These are phyloP conservation scores for Nigrograna mackinnonii DNA, from an alignment of 2,329 filamentous ascomycete species.

Conservation along the genomic window DNA sequence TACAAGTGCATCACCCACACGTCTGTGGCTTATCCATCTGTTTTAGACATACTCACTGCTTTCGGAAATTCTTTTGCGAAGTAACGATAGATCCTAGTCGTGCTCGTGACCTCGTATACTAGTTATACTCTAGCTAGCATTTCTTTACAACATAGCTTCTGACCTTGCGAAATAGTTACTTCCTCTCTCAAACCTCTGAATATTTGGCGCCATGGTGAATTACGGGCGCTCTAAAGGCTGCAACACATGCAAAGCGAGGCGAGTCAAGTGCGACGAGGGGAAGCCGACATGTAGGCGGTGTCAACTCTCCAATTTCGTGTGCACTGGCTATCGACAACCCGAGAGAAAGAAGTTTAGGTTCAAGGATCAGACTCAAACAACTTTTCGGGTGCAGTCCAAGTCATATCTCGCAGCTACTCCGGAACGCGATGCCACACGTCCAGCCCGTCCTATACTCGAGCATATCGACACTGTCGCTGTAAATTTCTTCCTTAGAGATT, in stretches of 20 bases:
- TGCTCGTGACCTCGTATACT: background rate
- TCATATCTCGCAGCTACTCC: background rate
- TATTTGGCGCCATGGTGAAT: background rate
- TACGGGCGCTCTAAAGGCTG: conserved; percentile 6
- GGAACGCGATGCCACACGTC: background rate
- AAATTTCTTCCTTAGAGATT: background rate
- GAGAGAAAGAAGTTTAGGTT: conserved; percentile 2
- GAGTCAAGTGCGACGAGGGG: conserved; percentile 10
- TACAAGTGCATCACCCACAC: background rate
- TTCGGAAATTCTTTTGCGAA: background rate
- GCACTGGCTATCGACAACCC: conserved; percentile 7
- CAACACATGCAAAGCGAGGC: conserved; percentile 5
- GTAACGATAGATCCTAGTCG: background rate
- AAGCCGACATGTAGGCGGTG: conserved; percentile 6
- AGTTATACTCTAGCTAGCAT: background rate
- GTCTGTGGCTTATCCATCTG: background rate
- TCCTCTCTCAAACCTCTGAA: background rate
- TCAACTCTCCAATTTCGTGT: conserved; percentile 2
- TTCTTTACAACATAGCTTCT: background rate
- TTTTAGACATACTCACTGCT: background rate
- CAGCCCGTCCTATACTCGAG: background rate
- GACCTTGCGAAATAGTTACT: background rate
- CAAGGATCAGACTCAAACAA: conserved; percentile 6
- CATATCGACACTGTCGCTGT: background rate
- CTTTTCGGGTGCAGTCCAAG: background rate